Conservation (phyloP, 2,329 filamentous ascomycete genomes). For the Diplocarpon rosae region DNA sequence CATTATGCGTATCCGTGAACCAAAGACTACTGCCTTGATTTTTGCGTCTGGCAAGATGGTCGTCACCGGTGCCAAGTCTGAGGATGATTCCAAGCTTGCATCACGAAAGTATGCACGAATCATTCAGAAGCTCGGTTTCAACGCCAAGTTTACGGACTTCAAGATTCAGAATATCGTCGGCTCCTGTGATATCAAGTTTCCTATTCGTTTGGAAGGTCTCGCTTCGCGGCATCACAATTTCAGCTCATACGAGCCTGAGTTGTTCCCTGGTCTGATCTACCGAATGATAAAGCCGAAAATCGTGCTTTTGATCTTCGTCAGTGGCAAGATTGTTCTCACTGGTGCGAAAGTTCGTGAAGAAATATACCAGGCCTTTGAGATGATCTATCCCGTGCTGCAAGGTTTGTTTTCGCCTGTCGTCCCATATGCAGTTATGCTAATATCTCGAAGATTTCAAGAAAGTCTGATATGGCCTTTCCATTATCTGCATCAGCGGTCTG, state of each 20-base stretch:
- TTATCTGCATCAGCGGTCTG: constrained; percentile 23
- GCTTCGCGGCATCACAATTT: constrained; percentile 98
- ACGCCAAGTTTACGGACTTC: constrained; percentile 98
- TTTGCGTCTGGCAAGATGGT: constrained; percentile 99
- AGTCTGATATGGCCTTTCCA: constrained; percentile 23
- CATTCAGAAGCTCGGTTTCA: constrained; percentile 99
- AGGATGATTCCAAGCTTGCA: constrained; percentile 94
- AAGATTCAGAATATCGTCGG: constrained; percentile 99
- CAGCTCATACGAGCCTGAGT: constrained; percentile 94
- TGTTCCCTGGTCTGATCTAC: constrained; percentile 99
- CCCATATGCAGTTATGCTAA: constrained; percentile 4
- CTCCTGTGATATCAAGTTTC: constrained; percentile 98
- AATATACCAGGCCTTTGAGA: constrained; percentile 93
- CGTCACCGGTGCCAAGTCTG: constrained; percentile 93
- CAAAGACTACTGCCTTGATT: constrained; percentile 95
- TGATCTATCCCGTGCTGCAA: constrained; percentile 93
- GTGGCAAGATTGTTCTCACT: constrained; percentile 94
- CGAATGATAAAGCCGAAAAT: constrained; percentile 99
- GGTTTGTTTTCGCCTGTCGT: constrained; percentile 39
- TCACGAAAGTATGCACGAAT: constrained; percentile 97
- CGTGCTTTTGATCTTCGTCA: constrained; percentile 93
- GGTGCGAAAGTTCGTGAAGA: constrained; percentile 97
- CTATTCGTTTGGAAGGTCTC: constrained; percentile 89
- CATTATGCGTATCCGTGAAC: constrained; percentile 99
- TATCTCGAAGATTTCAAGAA: constrained; percentile 27